Base-by-base conservation (phyloP, 116 monocot genomes). In the Phalaenopsis hybrid region DNA sequence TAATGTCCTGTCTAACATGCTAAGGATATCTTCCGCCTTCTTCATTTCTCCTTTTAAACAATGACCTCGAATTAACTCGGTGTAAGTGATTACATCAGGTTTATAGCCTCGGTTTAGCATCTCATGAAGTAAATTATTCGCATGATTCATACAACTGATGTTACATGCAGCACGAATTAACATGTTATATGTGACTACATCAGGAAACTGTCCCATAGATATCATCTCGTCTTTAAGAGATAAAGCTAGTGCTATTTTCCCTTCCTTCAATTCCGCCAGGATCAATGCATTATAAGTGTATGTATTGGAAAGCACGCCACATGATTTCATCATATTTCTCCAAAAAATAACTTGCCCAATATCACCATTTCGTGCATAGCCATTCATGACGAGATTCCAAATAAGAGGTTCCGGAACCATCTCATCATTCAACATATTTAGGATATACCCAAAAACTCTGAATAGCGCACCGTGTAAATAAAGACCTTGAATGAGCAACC, bases 181-280 rank as follows among this genome's bases (percentile, higher is more conserved):
- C 50, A 94, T 82, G 84, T 94, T 94, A 81, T 88, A 94, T 67
- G 94, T 91, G 76, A 91, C 86, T 21, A 91, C 86, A 91, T 94
- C 91, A 57, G 94, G 94, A 67, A 84, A 89, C 46, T 85, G 57
- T 31, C 88, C 93, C 78, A 58, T 59, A 25, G 78, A 65, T 76
- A 91, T 75, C 85, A 91, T 84, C 75, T 89, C 89, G 78, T 91
- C 81, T 84, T 93, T 89, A 37, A 91, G 51, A 16, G 51, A 45
- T 25, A 87, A 49, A 52, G 94, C 94, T 81, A 79, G 51, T 23
- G 43, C 43, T 51, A 88, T 67, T 6, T 87, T 88, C 44, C 89
- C 91, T 41, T 75, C 75, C 61, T 87, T 90, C 20, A 89, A 76
- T 79, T 83, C 70, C 82, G 91, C 89, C 84, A 90, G 83, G 17